Base-by-base conservation (phyloP, 2,329 filamentous ascomycete species). In the Teratosphaeria viscida region DNA sequence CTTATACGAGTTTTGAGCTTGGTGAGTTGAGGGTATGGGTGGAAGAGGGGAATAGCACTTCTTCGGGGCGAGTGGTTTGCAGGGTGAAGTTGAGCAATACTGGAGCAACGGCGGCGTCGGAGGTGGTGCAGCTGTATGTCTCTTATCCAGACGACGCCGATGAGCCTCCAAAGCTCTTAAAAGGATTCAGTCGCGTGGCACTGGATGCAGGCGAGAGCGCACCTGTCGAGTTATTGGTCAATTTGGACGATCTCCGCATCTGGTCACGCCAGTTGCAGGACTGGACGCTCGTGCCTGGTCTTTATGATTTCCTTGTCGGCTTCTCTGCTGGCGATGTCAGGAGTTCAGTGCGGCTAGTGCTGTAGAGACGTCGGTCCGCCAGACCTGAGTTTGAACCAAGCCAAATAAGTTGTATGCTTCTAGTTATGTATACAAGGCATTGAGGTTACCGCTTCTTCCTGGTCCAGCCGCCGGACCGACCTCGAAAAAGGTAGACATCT, bases 1-100 rank as follows among this genome's bases (percentile, higher is more conserved):
- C 86, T 14, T 94, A 92, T 73, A 91, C 88, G 0, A 83, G 76
- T 0, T 92, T 90, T 69, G 78, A 80, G 54, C 86, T 89, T 67
- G 83, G 83, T 14, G 75, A 78, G 0, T 79, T 84, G 0, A 78
- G 78, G 3, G 37, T 12, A 14, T n/a, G 43, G n/a, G 76, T 86
- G 4, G 16, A 49, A 8, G 19, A 49, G 74, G 57, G 70, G 75
- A 1, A 69, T 1, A 76, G 83, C 73, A 71, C 74, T 0, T 82
- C 37, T 14, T 78, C 76, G 0, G 70, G 83, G 53, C 76, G 73
- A 2, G 70, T 81, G 4, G 73, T 70, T 72, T 0, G 83, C 23
- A 78, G 76, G 0, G 70, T 84, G 54, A 76, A 73, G 1, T 76
- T 86, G 7, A 77, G 76, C 3, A 85, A 88, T 69, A 80, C 79